Evolutionary conservation across 1,139 yeast species (phyloP), one percentile per base, ranked within the genome.

Genomic region (Starmera stellimalicola): DNA sequence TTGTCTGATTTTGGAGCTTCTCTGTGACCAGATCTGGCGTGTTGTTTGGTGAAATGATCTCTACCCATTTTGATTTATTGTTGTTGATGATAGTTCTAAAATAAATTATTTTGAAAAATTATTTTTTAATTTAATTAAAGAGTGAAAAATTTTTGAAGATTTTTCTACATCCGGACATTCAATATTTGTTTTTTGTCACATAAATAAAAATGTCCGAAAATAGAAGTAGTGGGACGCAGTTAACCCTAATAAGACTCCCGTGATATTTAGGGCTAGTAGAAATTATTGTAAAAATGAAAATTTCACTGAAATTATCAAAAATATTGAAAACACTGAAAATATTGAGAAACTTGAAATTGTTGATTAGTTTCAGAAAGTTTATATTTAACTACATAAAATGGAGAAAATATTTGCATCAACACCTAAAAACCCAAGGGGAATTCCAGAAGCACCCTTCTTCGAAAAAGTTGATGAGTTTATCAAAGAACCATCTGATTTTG

Each of bases 1-100:
- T 91, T 93, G 74, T 91, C 95, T 54, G 97, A 88, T 78, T 87
- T 87, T 73, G 98, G 99, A 69, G 96, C 96, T 63, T 81, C 73
- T 76, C 99, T 88, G 84, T 85, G 94, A 69, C 95, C 81, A 57
- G 80, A 73, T 73, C 88, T 84, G 65, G 74, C 76, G 81, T 91
- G 98, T 73, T 87, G 96, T 72, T 87, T 88, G 67, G 78, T 68
- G 70, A 83, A 76, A 77, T 84, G 94, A 75, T 91, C 98, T 75
- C 83, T 87, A 80, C 97, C 99, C 98, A 91, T 91, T 61, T 50
- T 52, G 34, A 37, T 37, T 40, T 38, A 34, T 11, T 24, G 16
- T 17, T 26, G 27, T 27, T 26, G 38, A 31, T 31, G 31, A n/a
- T 17, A 16, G 16, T 30, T 14, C 17, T 19, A 16, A 26, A 12